Conservation (phyloP, 305 asterid species). For the Solanum hybrid region DNA sequence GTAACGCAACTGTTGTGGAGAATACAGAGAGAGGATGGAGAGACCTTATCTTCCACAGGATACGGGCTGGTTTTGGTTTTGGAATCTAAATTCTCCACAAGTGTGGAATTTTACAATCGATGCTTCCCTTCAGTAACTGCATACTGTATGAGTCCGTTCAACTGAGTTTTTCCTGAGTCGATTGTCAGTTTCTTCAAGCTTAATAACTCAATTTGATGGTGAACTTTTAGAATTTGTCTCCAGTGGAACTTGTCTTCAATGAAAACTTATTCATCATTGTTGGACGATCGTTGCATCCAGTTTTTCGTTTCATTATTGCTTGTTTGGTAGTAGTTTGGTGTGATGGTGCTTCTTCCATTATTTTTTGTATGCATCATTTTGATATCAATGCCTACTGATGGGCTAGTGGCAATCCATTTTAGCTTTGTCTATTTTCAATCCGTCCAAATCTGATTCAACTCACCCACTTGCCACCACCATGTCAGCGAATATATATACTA, state of each 20-base stretch:
- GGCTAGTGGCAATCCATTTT: background rate
- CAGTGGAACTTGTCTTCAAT: background rate
- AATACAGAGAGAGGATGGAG: slow-evolving; percentile 97
- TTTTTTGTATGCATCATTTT: background rate
- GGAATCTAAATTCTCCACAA: slow-evolving; percentile 30
- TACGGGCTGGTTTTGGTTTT: slow-evolving; percentile 79
- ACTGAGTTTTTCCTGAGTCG: background rate
- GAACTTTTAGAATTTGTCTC: background rate
- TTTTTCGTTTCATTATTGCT: background rate
- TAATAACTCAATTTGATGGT: background rate
- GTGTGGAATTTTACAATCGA: slow-evolving; percentile 7
- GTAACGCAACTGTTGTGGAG: slow-evolving; percentile 90
- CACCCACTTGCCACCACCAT: background rate
- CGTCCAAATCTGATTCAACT: background rate
- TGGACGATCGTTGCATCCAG: background rate
- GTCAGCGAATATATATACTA: background rate
- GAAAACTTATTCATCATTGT: background rate
- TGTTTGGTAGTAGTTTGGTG: background rate
- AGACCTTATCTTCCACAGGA: slow-evolving; percentile 83
- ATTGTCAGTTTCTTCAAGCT: background rate
- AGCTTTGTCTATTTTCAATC: background rate
- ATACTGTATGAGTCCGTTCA: background rate
- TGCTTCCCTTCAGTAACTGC: background rate
- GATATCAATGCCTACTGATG: background rate
- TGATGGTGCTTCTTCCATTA: background rate